Percentiles rank a stretch among this genome's conserved stretches.
Conservation (phyloP, 345 rosid species). For the Lenwebbia sp. region DNA sequence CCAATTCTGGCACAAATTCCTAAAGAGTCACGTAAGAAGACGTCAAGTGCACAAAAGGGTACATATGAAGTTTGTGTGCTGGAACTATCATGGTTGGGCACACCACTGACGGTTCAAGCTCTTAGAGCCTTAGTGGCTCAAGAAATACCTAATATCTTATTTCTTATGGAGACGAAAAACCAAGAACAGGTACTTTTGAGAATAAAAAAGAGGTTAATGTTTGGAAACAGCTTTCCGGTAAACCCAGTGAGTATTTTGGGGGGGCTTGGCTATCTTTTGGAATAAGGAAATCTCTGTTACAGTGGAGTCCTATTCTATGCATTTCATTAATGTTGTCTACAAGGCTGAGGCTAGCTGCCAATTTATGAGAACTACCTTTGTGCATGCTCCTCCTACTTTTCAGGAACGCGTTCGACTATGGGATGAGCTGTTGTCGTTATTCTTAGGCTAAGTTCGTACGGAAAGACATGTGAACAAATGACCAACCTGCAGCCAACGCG, state of each 20-base stretch:
- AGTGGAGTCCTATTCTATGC: not conserved
- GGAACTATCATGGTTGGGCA: fast-evolving
- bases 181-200: not conserved
- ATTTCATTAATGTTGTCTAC: not conserved
- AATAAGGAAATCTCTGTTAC: not conserved
- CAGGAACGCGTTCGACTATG: fast-evolving
- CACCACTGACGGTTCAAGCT: fast-evolving
- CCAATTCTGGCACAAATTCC: no score
- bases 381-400: not conserved
- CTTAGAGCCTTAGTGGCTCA: not conserved
- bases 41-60: no score
- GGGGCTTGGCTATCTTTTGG: not conserved
- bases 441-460: no score
- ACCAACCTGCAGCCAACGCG: no score
- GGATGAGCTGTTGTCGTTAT: no score
- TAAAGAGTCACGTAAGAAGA: no score
- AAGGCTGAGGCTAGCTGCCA: not conserved
- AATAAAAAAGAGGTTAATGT: not conserved
- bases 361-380: not conserved
- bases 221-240: not conserved
- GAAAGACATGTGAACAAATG: no score
- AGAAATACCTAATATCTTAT: fast-evolving
- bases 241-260: fast-evolving
- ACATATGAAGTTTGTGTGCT: fast-evolving
- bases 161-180: not conserved